Conservation (phyloP, 305 asterid genomes). For the Fraxinus albicans region DNA sequence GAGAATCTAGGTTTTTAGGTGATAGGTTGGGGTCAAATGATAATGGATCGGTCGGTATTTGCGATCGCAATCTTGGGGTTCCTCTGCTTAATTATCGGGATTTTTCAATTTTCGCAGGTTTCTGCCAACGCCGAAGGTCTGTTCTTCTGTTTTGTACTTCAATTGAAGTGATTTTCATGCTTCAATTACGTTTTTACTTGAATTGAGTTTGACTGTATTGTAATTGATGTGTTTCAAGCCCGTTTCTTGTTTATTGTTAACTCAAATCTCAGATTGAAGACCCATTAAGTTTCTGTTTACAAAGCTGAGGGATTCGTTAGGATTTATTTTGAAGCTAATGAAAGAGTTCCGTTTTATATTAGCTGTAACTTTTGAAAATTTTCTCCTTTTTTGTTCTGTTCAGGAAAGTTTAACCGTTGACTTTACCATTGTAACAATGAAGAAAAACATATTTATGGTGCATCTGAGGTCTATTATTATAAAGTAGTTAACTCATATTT, state of each 20-base stretch:
- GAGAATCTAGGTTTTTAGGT: conserved; percentile 31
- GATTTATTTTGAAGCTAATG: not conserved
- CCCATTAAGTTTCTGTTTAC: not conserved
- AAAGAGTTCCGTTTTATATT: not conserved
- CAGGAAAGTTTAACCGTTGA: not conserved
- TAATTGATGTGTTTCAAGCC: not conserved
- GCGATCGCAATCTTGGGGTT: conserved; percentile 41
- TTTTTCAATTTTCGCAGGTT: conserved; percentile 43
- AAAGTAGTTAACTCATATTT: not conserved
- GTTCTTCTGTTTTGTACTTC: conserved; percentile 18
- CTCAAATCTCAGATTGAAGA: not conserved
- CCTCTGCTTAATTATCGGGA: conserved; percentile 44
- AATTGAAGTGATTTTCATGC: not conserved
- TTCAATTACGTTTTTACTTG: conserved; percentile 32
- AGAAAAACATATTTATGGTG: not conserved
- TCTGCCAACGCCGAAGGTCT: conserved; percentile 72
- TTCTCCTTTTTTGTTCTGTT: not conserved
- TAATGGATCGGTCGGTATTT: conserved; percentile 54
- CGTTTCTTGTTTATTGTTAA: not conserved
- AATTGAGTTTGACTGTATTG: conserved; percentile 14
- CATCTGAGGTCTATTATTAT: not conserved
- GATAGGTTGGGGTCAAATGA: conserved; percentile 20
- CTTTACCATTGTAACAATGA: not conserved
- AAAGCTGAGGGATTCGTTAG: not conserved
- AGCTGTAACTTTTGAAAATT: not conserved